Base-by-base conservation (phyloP, 768 basidiomycete species). In the Leucocoprinus sp. region DNA sequence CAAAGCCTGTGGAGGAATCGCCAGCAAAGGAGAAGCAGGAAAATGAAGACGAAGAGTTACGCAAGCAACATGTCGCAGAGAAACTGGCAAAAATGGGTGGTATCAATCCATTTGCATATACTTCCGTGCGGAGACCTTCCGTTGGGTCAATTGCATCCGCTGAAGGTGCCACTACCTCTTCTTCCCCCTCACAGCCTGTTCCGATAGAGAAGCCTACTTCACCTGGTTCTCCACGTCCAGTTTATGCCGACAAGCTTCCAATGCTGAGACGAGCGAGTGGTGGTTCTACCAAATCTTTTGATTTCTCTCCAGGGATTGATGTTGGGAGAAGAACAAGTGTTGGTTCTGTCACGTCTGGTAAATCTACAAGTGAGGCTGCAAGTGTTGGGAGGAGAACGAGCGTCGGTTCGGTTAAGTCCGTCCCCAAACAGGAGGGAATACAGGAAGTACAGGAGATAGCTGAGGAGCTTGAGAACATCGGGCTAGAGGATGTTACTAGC, bases 31-130 rank as follows among this genome's bases (percentile, higher is more conserved):
- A 34, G 19, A 22, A 29, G 33, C 45, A 50, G 26, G 51, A 43
- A 24, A 29, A 45, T 5, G 72, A 75, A 33, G 76, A 75, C 14
- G 78, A 79, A 50, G 73, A 65, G 49, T 64, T 69, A 2, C 72
- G 76, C 28, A 70, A 72, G 33, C 71, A 70, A 50, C 76, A 75
- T 41, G 72, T 85, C 15, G 75, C 81, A 18, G 81, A 78, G 72
- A 75, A 51, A 63, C 72, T 64, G 68, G 76, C 79, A 5, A 75
- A 77, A 60, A 78, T 77, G 66, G 84, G 82, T 11, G 84, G 75
- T 15, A 64, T 82, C 53, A 82, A 80, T 53, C 76, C 81, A 2
- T 70, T 80, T 42, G 62, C 67, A 8, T 61, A 66, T 9, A 66
- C 56, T 21, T 38, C 50, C n/a, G n/a, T 36, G 14, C 57, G 53